phyloP scores from a whole-genome alignment of 2,329 filamentous ascomycete genomes.

The Pseudocercospora macadamiae region DNA sequence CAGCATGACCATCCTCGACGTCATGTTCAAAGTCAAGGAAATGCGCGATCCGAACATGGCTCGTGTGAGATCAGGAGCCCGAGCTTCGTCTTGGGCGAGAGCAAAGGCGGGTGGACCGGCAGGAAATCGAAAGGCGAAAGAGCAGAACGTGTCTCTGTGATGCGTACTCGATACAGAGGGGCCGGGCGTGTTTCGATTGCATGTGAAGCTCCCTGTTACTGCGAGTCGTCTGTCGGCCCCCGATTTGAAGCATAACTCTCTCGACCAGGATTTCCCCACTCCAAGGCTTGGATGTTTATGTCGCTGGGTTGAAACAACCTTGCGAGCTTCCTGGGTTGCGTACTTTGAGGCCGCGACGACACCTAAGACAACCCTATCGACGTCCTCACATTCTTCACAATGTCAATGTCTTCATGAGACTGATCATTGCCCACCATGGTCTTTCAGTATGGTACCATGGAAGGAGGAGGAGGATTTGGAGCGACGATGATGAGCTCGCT shows the following conservation, averaged over 20 bases:
- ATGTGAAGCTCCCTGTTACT: neutral
- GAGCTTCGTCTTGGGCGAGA: too few species aligned
- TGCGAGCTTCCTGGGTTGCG: too few species aligned
- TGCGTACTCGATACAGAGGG: neutral
- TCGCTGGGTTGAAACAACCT: neutral
- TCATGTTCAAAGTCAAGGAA: neutral
- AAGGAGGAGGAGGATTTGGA: neutral
- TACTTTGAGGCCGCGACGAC: neutral
- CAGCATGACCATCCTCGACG: conserved; percentile 1
- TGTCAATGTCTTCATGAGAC: neutral
- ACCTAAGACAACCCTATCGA: neutral
- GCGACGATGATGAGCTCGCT: neutral
- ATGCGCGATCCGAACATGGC: neutral
- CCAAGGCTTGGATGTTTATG: neutral
- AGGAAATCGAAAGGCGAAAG: neutral
- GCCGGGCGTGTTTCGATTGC: neutral
- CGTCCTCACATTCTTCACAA: neutral
- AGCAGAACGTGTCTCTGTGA: neutral
- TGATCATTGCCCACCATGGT: neutral
- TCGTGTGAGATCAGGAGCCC: neutral
- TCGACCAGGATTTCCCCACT: neutral
- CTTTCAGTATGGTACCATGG: neutral
- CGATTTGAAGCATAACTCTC: neutral
- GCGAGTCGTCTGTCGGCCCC: neutral
- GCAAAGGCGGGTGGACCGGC: neutral